Conservation (phyloP, 768 basidiomycete genomes). For the Leccinum imitatum region DNA sequence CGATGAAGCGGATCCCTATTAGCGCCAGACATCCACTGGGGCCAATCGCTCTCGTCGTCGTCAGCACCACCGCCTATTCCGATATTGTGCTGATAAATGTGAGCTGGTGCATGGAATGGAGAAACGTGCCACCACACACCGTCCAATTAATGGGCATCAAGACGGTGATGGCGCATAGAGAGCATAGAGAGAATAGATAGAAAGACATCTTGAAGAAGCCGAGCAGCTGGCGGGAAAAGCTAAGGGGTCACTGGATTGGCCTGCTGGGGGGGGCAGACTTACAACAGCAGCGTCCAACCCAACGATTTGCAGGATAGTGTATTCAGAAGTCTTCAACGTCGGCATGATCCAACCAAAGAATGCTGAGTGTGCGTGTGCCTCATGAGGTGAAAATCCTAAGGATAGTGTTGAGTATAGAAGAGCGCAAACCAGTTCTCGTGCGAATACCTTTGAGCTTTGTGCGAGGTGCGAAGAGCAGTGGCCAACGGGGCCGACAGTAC, state of each 20-base stretch:
- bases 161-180: slow-evolving; percentile 76
- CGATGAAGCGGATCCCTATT: slow-evolving; percentile 35
- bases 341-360: slow-evolving; percentile 98
- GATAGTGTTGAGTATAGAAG: slow-evolving; percentile 3
- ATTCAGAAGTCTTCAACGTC: slow-evolving; percentile 87
- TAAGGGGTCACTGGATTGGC: background rate
- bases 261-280: slow-evolving; percentile 32
- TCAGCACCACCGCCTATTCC: slow-evolving; percentile 56
- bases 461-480: slow-evolving; percentile 85
- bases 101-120: background rate
- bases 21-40: slow-evolving; percentile 28
- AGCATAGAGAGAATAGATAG: slow-evolving; percentile 84
- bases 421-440: background rate
- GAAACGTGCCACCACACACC: slow-evolving; percentile 44
- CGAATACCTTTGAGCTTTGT: slow-evolving; percentile 89
- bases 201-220: slow-evolving; percentile 97
- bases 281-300: slow-evolving; percentile 97
- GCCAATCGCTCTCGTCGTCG: slow-evolving; percentile 48
- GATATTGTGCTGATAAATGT: slow-evolving; percentile 58
- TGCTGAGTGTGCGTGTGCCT: slow-evolving; percentile 81
- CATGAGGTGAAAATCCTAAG: slow-evolving; percentile 88
- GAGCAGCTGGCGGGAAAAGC: slow-evolving; percentile 58
- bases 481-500: slow-evolving; percentile 84
- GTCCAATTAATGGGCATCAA: slow-evolving; percentile 95
- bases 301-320: slow-evolving; percentile 92